These are phyloP conservation scores for Russula compacta DNA, from an alignment of 768 basidiomycete genomes.

Conservation along the genomic window DNA sequence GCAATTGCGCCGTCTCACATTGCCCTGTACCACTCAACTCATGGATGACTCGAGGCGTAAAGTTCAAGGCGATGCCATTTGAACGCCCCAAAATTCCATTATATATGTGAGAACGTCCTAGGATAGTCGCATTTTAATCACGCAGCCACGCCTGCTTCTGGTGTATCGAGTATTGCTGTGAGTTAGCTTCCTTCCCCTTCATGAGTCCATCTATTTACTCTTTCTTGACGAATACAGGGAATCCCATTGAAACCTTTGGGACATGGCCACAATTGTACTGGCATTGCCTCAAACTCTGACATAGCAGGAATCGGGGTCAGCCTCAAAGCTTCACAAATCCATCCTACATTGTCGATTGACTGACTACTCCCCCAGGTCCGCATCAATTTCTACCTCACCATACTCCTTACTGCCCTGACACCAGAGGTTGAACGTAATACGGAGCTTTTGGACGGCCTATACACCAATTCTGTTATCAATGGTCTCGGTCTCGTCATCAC, in stretches of 20 bases:
- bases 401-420: not conserved
- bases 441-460: constrained; percentile 1
- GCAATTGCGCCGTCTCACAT: not conserved
- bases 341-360: not conserved
- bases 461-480: not conserved
- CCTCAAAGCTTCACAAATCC: not conserved
- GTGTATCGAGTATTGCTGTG: not conserved
- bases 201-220: not conserved
- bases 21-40: not conserved
- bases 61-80: not conserved
- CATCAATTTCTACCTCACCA: constrained; percentile 8
- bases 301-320: constrained; percentile 11
- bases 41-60: not conserved
- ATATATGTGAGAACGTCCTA: not conserved
- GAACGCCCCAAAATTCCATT: not conserved
- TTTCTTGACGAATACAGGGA: not conserved
- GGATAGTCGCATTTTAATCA: not conserved
- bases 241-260: not conserved
- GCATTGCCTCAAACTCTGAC: not conserved
- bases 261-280: not conserved
- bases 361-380: not conserved
- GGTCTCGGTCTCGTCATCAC: constrained; percentile 7
- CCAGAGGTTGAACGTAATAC: not conserved
- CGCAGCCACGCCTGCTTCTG: not conserved
- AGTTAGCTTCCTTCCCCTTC: not conserved